Conservation (phyloP, 2,329 filamentous ascomycete genomes). For the Cladosporium phlei region DNA sequence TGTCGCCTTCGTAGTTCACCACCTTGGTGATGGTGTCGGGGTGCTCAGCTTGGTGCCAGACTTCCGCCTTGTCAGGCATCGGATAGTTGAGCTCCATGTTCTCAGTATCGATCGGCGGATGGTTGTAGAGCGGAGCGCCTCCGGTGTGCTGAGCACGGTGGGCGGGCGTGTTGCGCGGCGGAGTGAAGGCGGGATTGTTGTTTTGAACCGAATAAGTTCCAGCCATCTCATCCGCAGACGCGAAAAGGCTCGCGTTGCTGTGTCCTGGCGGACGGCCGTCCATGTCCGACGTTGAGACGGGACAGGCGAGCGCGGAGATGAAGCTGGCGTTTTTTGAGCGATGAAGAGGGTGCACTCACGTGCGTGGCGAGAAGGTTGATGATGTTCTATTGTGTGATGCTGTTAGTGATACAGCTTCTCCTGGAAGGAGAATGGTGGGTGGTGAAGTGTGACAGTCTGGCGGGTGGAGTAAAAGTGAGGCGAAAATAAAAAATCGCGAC, state of each 20-base stretch:
- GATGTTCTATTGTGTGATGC: no score
- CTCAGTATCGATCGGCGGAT: neutral
- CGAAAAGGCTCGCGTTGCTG: slow-evolving; percentile 7
- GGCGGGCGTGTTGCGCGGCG: neutral
- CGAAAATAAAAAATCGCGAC: neutral
- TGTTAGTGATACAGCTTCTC: no score
- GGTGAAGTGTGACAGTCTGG: neutral
- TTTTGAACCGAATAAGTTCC: slow-evolving; percentile 1
- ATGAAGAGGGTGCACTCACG: no score
- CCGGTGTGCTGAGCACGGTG: neutral
- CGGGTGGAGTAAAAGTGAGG: neutral
- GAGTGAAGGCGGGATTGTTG: neutral
- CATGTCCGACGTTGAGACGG: no score
- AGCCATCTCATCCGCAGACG: slow-evolving; percentile 10
- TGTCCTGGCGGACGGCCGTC: neutral
- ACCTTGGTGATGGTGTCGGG: slow-evolving; percentile 7
- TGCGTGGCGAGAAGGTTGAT: no score
- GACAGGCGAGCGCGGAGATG: no score
- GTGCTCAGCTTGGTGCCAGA: slow-evolving; percentile 7
- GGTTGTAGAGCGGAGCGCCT: neutral
- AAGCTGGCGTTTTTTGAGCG: no score
- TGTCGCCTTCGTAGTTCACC: neutral
- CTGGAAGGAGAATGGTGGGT: no score
- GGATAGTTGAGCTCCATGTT: slow-evolving; percentile 4
- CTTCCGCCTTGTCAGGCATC: neutral